Evolutionary conservation across 1,284 basidiomycete genomes (phyloP).

Genomic region (Grifola frondosa): DNA sequence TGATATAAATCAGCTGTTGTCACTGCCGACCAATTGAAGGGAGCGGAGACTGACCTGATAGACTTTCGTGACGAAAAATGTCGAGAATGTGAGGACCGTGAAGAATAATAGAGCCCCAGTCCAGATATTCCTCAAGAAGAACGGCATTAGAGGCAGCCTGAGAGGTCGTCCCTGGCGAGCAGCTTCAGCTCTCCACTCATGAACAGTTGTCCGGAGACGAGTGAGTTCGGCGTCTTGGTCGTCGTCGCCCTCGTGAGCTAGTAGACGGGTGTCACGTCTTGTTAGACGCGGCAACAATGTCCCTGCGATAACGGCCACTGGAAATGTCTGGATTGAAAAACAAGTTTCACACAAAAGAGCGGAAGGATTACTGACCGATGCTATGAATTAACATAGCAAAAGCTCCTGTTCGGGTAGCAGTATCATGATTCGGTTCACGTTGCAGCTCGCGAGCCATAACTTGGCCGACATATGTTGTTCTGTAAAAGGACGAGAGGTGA

Average conservation of each 20-base stretch:
- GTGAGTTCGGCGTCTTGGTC: slow-evolving; percentile 73
- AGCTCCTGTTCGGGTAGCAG: slow-evolving; percentile 84
- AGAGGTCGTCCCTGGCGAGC: slow-evolving; percentile 69
- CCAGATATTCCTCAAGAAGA: slow-evolving; percentile 91
- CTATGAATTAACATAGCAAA: slow-evolving; percentile 91
- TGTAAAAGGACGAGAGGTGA: slow-evolving; percentile 23
- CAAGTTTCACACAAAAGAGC: slow-evolving; percentile 1
- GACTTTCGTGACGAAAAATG: slow-evolving; percentile 81
- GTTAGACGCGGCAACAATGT: slow-evolving; percentile 82
- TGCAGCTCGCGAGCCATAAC: slow-evolving; percentile 81
- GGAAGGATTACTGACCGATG: slow-evolving; percentile 53
- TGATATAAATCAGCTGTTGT: background rate
- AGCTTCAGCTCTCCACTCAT: slow-evolving; percentile 81
- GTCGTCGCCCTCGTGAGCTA: slow-evolving; percentile 68
- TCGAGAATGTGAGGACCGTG: slow-evolving; percentile 73
- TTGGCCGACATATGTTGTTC: slow-evolving; percentile 90
- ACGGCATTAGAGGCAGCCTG: slow-evolving; percentile 80
- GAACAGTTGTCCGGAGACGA: slow-evolving; percentile 69
- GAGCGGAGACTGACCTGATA: too few species aligned
- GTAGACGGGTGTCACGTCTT: slow-evolving; percentile 72
- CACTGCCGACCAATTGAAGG: slow-evolving; percentile 15
- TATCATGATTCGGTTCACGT: slow-evolving; percentile 72
- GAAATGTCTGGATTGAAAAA: slow-evolving; percentile 3
- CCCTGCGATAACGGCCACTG: slow-evolving; percentile 85
- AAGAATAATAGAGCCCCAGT: slow-evolving; percentile 82